Base-by-base conservation (phyloP, 352 stramenopile species). In the Achlya hypogyna region DNA sequence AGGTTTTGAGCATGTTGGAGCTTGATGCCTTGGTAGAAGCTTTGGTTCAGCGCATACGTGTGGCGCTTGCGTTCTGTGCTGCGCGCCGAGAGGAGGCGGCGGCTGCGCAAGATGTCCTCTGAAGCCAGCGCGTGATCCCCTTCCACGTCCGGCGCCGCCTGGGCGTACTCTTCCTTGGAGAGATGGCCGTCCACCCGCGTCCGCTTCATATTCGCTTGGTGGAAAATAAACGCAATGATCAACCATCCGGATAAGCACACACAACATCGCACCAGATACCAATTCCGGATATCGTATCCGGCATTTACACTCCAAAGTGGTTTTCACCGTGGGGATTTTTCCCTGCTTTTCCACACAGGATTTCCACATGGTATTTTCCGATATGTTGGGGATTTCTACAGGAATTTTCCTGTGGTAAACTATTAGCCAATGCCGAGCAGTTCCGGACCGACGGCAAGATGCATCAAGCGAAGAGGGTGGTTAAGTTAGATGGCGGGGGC, bases 101-200 rank as follows among this genome's bases (percentile, higher is more conserved):
- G 81, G 28, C 71, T 68, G 53, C 78, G 71, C 23, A 92, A 71
- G 56, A 87, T 77, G 43, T 80, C 65, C 40, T 59, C 45, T 34
- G 54, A 18, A 1, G 56, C 63, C 2, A 52, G 45, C 0, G 68
- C 49, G 9, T 51, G 58, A 20, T 75, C 62, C 42, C 18, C 27
- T 34, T 10, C 60, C 42, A 52, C 29, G 0, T 47, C 16, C 32
- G 27, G 28, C 23, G 22, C 51, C 20, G 60, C 27, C 14, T 56
- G n/a, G n/a, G 86, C 81, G 68, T 84, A 89, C 63, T 93, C 74
- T 34, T 93, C 79, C 74, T 87, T 88, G 49, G 82, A 88, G 38
- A 90, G 73, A 47, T 82, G 81, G 25, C 75, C 81, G 66, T 93
- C 84, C 23, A 76, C 72, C 20, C 82, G 80, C 60, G 73, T 75